phyloP scores from a whole-genome alignment of 306 rosid genomes.

The Inga laurina region DNA sequence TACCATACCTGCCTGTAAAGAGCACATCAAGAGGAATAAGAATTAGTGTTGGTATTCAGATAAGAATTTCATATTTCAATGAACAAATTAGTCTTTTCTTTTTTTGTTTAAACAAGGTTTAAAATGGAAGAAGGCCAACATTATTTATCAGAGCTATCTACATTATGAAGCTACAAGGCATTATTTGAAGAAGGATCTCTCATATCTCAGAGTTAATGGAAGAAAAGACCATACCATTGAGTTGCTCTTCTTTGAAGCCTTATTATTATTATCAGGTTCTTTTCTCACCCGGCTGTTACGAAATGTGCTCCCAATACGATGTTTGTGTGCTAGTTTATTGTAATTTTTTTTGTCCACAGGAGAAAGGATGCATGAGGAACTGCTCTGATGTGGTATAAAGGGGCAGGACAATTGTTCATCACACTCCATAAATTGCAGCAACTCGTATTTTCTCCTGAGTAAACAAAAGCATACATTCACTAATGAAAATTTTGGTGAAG shows the following conservation, averaged over 20 bases:
- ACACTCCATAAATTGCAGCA: conserved; percentile 45
- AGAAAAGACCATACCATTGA: conserved; percentile 55
- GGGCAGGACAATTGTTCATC: conserved; percentile 44
- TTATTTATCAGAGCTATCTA: background rate
- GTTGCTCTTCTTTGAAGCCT: conserved; percentile 55
- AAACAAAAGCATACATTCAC: conserved; percentile 33
- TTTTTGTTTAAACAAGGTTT: background rate
- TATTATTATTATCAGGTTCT: conserved; percentile 63
- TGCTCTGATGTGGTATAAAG: conserved; percentile 38
- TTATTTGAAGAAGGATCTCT: too few species aligned
- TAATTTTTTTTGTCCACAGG: conserved; percentile 52
- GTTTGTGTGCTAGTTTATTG: conserved; percentile 50
- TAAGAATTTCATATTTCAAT: background rate
- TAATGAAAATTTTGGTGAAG: conserved; percentile 18
- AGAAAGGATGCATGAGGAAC: conserved; percentile 31
- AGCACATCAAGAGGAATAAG: conserved; percentile 42
- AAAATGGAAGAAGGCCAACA: background rate
- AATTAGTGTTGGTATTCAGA: conserved; percentile 28
- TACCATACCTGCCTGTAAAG: conserved; percentile 95
- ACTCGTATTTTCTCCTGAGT: conserved; percentile 84
- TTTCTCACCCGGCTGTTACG: conserved; percentile 80
- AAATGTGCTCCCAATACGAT: conserved; percentile 68
- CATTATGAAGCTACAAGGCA: background rate
- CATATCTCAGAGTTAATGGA: background rate
- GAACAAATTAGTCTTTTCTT: background rate